A percentile compares a stretch with the other conserved stretches of the same genome.
Conservation (phyloP, 257 asterid species). For the Eucommia ulmoides region DNA sequence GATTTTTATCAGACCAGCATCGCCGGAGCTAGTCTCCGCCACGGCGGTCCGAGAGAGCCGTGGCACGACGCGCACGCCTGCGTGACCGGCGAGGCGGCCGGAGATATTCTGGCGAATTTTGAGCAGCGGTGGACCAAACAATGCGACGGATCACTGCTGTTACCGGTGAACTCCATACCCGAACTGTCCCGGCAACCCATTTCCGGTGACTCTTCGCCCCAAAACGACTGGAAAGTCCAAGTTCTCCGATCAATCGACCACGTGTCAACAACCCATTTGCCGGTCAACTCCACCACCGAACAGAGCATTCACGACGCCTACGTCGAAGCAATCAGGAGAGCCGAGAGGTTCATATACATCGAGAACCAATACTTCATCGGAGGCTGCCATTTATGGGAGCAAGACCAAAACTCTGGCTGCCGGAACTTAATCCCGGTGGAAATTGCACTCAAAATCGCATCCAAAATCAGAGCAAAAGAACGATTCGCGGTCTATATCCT, state of each 20-base stretch:
- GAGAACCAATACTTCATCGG: conserved; percentile 92
- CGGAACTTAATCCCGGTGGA: conserved; percentile 71
- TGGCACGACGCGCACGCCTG: conserved; percentile 91
- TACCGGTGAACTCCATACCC: conserved; percentile 37
- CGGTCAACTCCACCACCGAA: conserved; percentile 33
- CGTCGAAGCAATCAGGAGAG: conserved; percentile 75
- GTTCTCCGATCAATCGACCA: conserved; percentile 79
- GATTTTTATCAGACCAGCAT: conserved; percentile 85
- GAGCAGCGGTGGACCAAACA: conserved; percentile 90
- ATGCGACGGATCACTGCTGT: conserved; percentile 46
- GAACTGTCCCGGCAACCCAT: conserved; percentile 34
- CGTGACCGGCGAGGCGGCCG: conserved; percentile 58
- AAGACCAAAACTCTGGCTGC: conserved; percentile 66
- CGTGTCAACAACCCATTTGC: conserved; percentile 43
- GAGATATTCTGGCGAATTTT: conserved; percentile 60
- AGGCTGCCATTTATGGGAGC: conserved; percentile 83
- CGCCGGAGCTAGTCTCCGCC: conserved; percentile 62
- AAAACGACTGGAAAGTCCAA: conserved; percentile 65
- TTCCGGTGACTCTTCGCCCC: conserved; percentile 10
- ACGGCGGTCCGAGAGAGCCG: conserved; percentile 92
- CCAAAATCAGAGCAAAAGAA: conserved; percentile 53
- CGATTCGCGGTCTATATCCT: conserved; percentile 53
- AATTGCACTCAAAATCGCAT: conserved; percentile 57
- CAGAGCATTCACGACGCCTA: conserved; percentile 74
- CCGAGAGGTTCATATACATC: conserved; percentile 59